phyloP scores from a whole-genome alignment of 192 early-diverging fungal species.

The Jimgerdemannia lactiflua region DNA sequence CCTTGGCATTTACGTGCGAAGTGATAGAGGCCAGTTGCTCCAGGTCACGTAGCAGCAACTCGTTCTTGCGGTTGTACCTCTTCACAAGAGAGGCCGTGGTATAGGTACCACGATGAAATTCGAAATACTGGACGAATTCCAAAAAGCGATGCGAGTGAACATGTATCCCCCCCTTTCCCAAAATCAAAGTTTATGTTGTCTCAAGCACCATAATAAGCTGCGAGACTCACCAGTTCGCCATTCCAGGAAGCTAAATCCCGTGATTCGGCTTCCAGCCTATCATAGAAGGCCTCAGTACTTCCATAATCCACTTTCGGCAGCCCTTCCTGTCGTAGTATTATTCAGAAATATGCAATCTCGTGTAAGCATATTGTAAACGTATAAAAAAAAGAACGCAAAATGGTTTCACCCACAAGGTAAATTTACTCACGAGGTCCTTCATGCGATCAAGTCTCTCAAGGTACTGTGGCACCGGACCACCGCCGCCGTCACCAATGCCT shows the following conservation, averaged over 20 bases:
- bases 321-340: constrained; percentile 51
- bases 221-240: constrained; percentile 77
- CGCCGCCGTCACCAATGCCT: constrained; percentile 91
- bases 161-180: too few relatives aligned
- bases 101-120: constrained; percentile 98
- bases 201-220: too few relatives aligned
- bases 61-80: constrained; percentile 79
- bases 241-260: constrained; percentile 82
- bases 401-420: too few relatives aligned
- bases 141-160: background rate
- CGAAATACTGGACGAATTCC: constrained; percentile 73
- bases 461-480: constrained; percentile 82
- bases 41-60: constrained; percentile 81
- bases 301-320: constrained; percentile 70
- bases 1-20: constrained; percentile 2
- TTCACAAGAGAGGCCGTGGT: constrained; percentile 90
- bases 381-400: background rate
- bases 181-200: too few relatives aligned
- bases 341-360: background rate
- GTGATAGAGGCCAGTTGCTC: constrained; percentile 72
- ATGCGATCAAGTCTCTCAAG: constrained; percentile 79
- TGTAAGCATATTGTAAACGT: background rate
- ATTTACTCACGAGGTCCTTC: constrained; percentile 53
- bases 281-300: constrained; percentile 81
- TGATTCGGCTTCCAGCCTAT: constrained; percentile 66